A percentile compares a stretch with the other conserved stretches of the same genome.
Conservation (phyloP, 192 early-diverging fungal genomes). For the Backusella luteola region DNA sequence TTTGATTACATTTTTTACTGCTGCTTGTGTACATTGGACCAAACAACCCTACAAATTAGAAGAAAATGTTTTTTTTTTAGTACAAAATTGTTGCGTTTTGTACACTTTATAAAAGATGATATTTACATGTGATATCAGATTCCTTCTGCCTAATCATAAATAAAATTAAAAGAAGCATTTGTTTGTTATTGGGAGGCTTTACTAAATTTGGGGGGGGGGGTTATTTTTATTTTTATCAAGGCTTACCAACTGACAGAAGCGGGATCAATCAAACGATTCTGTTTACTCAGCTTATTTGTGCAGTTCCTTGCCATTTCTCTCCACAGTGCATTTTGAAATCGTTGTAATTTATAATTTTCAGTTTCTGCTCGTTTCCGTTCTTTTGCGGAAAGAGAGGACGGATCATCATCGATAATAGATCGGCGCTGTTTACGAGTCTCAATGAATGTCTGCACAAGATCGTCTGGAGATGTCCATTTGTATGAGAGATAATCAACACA, state of each 20-base stretch:
- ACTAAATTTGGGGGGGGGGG: background rate
- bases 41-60: slow-evolving; percentile 17
- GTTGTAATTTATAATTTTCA: slow-evolving; percentile 15
- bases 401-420: background rate
- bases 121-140: slow-evolving; percentile 40
- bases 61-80: background rate
- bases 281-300: slow-evolving; percentile 15
- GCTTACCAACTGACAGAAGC: slow-evolving; percentile 38
- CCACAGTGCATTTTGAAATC: slow-evolving; percentile 45
- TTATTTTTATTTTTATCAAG: background rate
- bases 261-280: slow-evolving; percentile 22
- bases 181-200: background rate
- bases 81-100: slow-evolving; percentile 4
- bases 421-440: slow-evolving; percentile 19
- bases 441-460: slow-evolving; percentile 20
- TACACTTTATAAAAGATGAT: background rate
- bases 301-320: slow-evolving; percentile 35
- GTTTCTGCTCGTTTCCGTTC: slow-evolving; percentile 15
- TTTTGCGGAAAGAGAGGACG: background rate
- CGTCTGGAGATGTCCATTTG: slow-evolving; percentile 19
- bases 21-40: slow-evolving; percentile 22
- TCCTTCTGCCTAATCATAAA: slow-evolving; percentile 39
- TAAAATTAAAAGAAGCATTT: background rate
- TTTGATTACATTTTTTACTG: background rate
- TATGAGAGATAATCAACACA: slow-evolving; percentile 37